Evolutionary conservation across 148 eudicot genomes (phyloP), one percentile per base, ranked within the genome.

Genomic region (Silene latifolia): DNA sequence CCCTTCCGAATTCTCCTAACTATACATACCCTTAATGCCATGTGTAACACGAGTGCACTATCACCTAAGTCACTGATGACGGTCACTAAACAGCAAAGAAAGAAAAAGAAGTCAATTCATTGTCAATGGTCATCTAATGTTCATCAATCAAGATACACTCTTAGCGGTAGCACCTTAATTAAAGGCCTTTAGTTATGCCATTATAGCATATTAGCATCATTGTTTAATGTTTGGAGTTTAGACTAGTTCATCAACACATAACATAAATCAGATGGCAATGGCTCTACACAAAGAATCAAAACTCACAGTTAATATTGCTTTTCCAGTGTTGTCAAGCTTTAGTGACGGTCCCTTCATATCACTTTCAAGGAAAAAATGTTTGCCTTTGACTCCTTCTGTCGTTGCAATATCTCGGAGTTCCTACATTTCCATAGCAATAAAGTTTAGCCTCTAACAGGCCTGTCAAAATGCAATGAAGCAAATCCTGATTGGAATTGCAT

Each of bases 291-390:
- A 57, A 70, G 18, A 8, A 11, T 35, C 10, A 54, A 14, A 59
- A 83, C 93, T 87, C 77, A 93, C 98, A 4, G 98, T 93, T 70
- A 93, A 64, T 84, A 89, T 85, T 79, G 90, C 91, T 87, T 85
- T 90, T 80, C 98, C 98, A 62, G 96, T 93, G 73, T 86, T 89
- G 82, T 93, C 98, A 74, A 91, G 90, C 81, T 93, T 93, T 81
- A 93, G 67, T 65, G 92, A 61, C 77, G 98, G 96, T 53, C 98
- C 98, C 79, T 88, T 93, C 32, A 91, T 81, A 79, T 93, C 98
- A 77, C 78, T 80, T 81, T 93, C 96, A 61, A 93, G 83, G 79
- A 74, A 75, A 61, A 75, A 75, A 67, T 75, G 32, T 57, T 75
- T 75, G 23, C 79, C 79, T 69, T 69, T 84, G 51, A 93, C 91